Base-by-base conservation (phyloP, 2,329 filamentous ascomycete genomes). In the Cladosporium sp. region DNA sequence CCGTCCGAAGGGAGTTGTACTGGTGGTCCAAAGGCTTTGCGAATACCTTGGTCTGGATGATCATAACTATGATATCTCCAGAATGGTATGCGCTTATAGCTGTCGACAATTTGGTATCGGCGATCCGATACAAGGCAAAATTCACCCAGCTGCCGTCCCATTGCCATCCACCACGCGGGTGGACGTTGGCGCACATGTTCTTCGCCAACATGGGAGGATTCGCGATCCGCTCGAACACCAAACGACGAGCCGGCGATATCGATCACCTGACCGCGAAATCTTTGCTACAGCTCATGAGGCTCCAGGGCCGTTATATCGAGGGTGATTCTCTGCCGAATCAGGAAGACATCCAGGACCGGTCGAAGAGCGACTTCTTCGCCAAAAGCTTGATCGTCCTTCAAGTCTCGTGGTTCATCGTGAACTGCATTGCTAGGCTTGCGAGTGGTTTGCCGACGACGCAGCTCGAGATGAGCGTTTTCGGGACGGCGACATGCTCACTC, bases 361-460 rank as follows among this genome's bases (percentile, higher is more conserved):
- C 68, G 55, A 74, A 74, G 49, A 65, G 65, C 1, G 62, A 71
- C 22, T 54, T 52, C 0, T 49, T 72, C 4, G 61, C 70, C 7
- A 73, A 73, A 56, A 33, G 16, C 22, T 37, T 55, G 7, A 32
- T 19, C 3, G 22, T 55, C 13, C 7, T 37, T 3, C 53, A 55
- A 13, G 34, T 54, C 3, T 3, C 38, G 6, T 53, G 49, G 14
- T 55, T 55, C 43, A 28, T 14, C 19, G 34, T 37, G 3, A 37
- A 19, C n/a, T 35, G 32, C 16, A n/a, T 46, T 9, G 35, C 44
- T 4, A 34, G 44, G 9, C 34, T 34, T 13, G 16, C 44, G 3
- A 46, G 11, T 7, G 32, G 34, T 9, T 22, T 19, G 11, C 14
- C 44, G 9, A 16, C 18, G 9, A 46, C 44, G 2, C 44, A 34